These are phyloP conservation scores for Leonotis leonurus DNA, from an alignment of 257 asterid species.

Conservation along the genomic window DNA sequence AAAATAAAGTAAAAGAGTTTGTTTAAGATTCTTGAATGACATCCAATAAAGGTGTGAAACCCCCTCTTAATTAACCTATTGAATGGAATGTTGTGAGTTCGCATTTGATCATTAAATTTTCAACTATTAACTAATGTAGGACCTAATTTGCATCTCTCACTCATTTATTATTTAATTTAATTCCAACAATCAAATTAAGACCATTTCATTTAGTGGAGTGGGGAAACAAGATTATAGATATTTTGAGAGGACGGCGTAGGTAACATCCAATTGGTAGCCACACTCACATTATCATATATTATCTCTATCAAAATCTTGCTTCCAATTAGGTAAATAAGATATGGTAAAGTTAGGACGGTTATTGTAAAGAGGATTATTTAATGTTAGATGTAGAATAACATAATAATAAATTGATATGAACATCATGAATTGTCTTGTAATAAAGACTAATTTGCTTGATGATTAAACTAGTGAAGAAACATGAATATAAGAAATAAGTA, in stretches of 20 bases:
- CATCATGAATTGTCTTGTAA: no score
- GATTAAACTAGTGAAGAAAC: background rate
- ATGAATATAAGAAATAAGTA: background rate
- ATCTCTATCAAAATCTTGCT: background rate
- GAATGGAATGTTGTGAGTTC: no score
- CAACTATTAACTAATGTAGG: background rate
- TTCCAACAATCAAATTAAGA: background rate
- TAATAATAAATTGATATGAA: no score
- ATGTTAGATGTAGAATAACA: no score
- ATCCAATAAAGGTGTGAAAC: background rate
- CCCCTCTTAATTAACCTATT: background rate
- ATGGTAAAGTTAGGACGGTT: no score
- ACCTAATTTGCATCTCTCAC: background rate
- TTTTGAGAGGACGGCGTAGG: slow-evolving; percentile 1
- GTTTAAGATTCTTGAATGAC: slow-evolving; percentile 1
- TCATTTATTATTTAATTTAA: background rate
- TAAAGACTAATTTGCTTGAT: no score
- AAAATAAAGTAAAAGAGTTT: background rate
- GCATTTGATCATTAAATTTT: background rate
- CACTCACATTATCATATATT: background rate
- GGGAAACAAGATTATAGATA: background rate
- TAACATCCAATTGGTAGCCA: background rate
- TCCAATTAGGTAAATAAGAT: background rate
- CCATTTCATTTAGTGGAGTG: background rate
- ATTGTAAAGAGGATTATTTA: no score